phyloP scores from a whole-genome alignment of 352 stramenopile genomes.

The Phytophthora citrophthora region DNA sequence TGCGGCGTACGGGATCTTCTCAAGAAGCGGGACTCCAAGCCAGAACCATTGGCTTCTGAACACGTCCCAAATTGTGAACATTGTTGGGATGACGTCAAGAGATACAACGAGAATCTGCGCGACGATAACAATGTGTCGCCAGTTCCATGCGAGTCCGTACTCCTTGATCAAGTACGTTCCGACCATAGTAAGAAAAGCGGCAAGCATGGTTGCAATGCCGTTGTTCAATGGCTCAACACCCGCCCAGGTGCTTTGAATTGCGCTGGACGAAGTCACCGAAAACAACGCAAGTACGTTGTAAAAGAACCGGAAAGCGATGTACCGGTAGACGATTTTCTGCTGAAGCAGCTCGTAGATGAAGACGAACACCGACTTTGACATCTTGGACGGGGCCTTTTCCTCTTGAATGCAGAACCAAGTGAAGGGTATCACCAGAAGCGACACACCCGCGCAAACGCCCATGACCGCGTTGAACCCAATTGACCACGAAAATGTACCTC shows the following conservation, averaged over 20 bases:
- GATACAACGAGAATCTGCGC: slow-evolving; percentile 50
- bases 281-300: slow-evolving; percentile 59
- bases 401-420: slow-evolving; percentile 60
- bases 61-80: slow-evolving; percentile 74
- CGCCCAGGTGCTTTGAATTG: slow-evolving; percentile 66
- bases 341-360: slow-evolving; percentile 56
- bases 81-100: slow-evolving; percentile 53
- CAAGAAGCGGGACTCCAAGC: slow-evolving; percentile 63
- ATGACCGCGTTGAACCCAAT: slow-evolving; percentile 67
- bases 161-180: slow-evolving; percentile 44
- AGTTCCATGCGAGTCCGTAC: slow-evolving; percentile 58
- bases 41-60: slow-evolving; percentile 73
- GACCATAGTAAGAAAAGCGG: slow-evolving; percentile 46
- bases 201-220: slow-evolving; percentile 55
- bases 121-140: slow-evolving; percentile 48
- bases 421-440: slow-evolving; percentile 45
- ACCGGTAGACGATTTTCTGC: slow-evolving; percentile 51
- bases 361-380: slow-evolving; percentile 41
- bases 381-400: slow-evolving; percentile 26
- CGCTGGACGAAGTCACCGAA: slow-evolving; percentile 52
- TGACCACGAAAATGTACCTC: slow-evolving; percentile 57
- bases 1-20: slow-evolving; percentile 53
- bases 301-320: slow-evolving; percentile 65
- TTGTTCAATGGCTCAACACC: slow-evolving; percentile 70
- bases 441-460: slow-evolving; percentile 44